Conservation (phyloP, 2,329 filamentous ascomycete species). For the Aspergillus tamarii region DNA sequence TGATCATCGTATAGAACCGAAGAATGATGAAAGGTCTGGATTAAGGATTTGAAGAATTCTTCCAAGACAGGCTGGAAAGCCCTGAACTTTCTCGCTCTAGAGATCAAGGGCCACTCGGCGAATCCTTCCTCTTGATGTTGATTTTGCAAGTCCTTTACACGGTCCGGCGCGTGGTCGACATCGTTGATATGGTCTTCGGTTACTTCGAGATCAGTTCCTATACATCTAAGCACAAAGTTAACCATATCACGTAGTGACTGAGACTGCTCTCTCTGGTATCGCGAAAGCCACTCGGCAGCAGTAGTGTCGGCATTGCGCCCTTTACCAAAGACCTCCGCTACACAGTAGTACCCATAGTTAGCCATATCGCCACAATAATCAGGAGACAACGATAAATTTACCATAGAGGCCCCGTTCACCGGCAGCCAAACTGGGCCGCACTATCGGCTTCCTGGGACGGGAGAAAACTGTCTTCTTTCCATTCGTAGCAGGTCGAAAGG, state of each 20-base stretch:
- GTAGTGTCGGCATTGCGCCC: constrained; percentile 59
- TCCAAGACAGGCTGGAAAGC: constrained; percentile 78
- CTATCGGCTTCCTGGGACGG: constrained; percentile 54
- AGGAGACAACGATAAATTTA: constrained; percentile 33
- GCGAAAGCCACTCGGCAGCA: constrained; percentile 60
- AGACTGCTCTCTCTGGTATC: constrained; percentile 59
- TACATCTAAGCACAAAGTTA: constrained; percentile 66
- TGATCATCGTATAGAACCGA: constrained; percentile 76
- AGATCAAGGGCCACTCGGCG: constrained; percentile 88
- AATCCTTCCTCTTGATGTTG: constrained; percentile 82
- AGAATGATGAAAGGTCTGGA: constrained; percentile 79
- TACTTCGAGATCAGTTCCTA: constrained; percentile 80
- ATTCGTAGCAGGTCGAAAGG: constrained; percentile 57
- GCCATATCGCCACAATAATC: constrained; percentile 12
- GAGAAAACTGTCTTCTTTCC: constrained; percentile 47
- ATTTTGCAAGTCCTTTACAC: constrained; percentile 81
- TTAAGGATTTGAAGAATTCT: constrained; percentile 76
- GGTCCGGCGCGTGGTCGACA: constrained; percentile 79
- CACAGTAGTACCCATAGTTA: constrained; percentile 24
- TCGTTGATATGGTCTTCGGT: constrained; percentile 84
- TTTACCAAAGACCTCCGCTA: constrained; percentile 63
- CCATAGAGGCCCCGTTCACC: constrained; percentile 62
- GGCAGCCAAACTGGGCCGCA: constrained; percentile 55
- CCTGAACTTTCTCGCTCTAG: constrained; percentile 73
- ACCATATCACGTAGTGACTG: constrained; percentile 61